Conservation (phyloP, 2,329 filamentous ascomycete species). For the Penicillium nordicum region DNA sequence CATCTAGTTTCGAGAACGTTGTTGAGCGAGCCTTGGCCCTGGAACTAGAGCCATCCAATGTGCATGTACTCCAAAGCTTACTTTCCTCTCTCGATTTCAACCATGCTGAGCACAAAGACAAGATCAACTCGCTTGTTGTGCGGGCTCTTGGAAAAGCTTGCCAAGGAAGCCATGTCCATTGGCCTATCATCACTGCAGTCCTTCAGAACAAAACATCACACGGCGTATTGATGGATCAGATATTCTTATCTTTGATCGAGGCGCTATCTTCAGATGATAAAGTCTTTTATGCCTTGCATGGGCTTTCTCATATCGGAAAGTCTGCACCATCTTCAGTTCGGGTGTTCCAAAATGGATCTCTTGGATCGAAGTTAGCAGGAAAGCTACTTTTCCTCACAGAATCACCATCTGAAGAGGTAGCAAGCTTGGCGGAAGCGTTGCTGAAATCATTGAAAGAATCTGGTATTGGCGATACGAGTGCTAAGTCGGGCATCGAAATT, state of each 20-base stretch:
- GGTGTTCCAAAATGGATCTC: constrained; percentile 42
- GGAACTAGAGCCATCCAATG: constrained; percentile 31
- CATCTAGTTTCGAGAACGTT: constrained; percentile 39
- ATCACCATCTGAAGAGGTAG: constrained; percentile 51
- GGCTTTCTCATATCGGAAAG: constrained; percentile 45
- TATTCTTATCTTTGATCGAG: constrained; percentile 41
- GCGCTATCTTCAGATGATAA: constrained; percentile 40
- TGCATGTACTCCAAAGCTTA: constrained; percentile 38
- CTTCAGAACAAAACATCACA: constrained; percentile 38
- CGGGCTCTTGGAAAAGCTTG: constrained; percentile 36
- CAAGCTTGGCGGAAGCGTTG: constrained; percentile 40
- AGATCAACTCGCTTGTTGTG: constrained; percentile 36
- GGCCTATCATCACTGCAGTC: constrained; percentile 39
- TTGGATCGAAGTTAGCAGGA: constrained; percentile 52
- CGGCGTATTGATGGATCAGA: constrained; percentile 31
- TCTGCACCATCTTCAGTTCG: constrained; percentile 42
- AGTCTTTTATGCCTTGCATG: constrained; percentile 39
- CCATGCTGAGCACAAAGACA: constrained; percentile 34
- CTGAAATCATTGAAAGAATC: constrained; percentile 33
- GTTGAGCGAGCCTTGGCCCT: constrained; percentile 35
- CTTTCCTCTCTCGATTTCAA: constrained; percentile 38
- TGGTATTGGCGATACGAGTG: constrained; percentile 39
- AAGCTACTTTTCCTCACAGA: constrained; percentile 54
- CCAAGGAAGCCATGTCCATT: constrained; percentile 35
- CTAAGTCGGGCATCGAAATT: constrained; percentile 50